Base-by-base conservation (phyloP, 192 early-diverging fungal species). In the Phycomyces blakesleeanus region DNA sequence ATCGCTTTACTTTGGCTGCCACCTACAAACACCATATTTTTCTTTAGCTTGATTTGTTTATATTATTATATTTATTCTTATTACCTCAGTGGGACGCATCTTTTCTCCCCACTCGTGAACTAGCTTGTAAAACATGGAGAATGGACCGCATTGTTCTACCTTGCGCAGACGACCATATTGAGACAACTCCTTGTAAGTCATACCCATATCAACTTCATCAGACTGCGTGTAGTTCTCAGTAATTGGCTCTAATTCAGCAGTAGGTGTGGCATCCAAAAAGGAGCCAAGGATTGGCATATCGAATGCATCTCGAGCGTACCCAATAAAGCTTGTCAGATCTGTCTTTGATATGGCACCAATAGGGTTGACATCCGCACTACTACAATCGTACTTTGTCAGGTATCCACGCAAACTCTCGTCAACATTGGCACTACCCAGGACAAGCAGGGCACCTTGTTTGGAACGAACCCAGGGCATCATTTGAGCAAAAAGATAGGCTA, bases 331-430 rank as follows among this genome's bases (percentile, higher is more conserved):
- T 39, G 88, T 81, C 55, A 99, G 82, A 76, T 97, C 96, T 1
- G 72, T 69, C 72, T 97, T 99, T 72, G 87, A 88, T 38, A 97
- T 93, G 5, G 87, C 94, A 5, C 97, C 97, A 64, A 99, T 97
- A 4, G 97, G 97, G 61, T 98, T 98, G 34, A 99, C 78, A 70
- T 99, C 97, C 0, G 97, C 97, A 66, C 90, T 93, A 1, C 93
- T 94, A 64, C 97, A 98, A 69, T 99, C 97, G 72, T 99, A 99
- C 66, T 99, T 99, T 47, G 97, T 99, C 37, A 99, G 85, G 59
- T 99, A 99, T 1, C 97, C 97, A 39, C 97, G 84, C 51, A 99
- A 74, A 73, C 90, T 89, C 81, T 99, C 97, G 73, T 99, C 97
- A 0, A 98, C 96, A 63, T 99, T 99, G n/a, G 95, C 87, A 62